A percentile compares a stretch with the other conserved stretches of the same genome.
phyloP scores from a whole-genome alignment of 805 yeast genomes.

The Komagataella mondaviorum region DNA sequence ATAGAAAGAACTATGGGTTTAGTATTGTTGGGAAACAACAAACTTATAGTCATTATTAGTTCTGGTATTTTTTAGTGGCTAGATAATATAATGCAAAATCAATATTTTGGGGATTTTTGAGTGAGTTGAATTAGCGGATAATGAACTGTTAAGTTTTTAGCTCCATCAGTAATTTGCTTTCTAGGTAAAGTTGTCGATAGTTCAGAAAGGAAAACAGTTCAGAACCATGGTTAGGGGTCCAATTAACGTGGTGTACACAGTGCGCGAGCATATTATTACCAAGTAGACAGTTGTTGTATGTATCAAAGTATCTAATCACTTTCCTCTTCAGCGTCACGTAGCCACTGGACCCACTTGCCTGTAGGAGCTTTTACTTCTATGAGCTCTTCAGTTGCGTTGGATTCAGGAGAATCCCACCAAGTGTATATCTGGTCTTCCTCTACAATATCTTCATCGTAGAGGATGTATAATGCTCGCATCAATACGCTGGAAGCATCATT shows the following conservation, averaged over 20 bases:
- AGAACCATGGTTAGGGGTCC: background rate
- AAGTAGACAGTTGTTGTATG: too few relatives aligned
- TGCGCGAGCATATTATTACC: background rate
- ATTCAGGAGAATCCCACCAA: slow-evolving; percentile 64
- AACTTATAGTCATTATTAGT: background rate
- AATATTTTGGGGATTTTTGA: background rate
- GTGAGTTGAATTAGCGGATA: background rate
- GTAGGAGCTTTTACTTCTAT: slow-evolving; percentile 41
- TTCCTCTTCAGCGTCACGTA: slow-evolving; percentile 65
- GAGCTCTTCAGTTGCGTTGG: slow-evolving; percentile 23
- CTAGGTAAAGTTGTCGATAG: background rate
- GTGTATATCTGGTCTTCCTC: slow-evolving; percentile 67
- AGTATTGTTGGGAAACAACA: background rate
- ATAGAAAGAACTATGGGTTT: slow-evolving; percentile 11
- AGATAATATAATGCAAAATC: background rate
- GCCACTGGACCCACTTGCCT: slow-evolving; percentile 76
- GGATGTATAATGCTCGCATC: slow-evolving; percentile 35
- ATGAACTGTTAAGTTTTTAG: background rate
- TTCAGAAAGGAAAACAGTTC: background rate
- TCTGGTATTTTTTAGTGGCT: background rate
- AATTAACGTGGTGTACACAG: background rate
- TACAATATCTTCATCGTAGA: slow-evolving; percentile 73
- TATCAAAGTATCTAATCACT: slow-evolving; percentile 10
- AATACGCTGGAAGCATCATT: slow-evolving; percentile 35
- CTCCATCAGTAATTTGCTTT: background rate